A percentile compares a stretch with the other conserved stretches of the same genome.
These are phyloP conservation scores for Phallus indusiatus DNA, from an alignment of 768 basidiomycete genomes.

Conservation along the genomic window DNA sequence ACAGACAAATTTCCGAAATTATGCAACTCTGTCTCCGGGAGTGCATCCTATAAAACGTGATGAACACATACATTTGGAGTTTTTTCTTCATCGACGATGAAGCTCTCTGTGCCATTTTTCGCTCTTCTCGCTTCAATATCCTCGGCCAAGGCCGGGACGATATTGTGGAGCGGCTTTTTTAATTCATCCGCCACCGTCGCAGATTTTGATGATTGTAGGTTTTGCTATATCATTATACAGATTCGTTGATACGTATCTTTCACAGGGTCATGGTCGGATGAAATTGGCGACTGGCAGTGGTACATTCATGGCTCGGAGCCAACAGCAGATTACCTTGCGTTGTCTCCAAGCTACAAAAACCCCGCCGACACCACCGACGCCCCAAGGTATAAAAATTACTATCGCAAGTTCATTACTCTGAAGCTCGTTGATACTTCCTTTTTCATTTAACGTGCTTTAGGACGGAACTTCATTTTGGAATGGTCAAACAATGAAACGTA, in stretches of 20 bases:
- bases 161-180: slow-evolving; percentile 48
- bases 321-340: slow-evolving; percentile 44
- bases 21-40: not conserved
- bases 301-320: slow-evolving; percentile 46
- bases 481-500: slow-evolving; percentile 36
- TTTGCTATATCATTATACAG: not conserved
- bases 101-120: not conserved
- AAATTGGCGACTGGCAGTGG: slow-evolving; percentile 51
- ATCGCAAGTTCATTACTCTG: slow-evolving; percentile 21
- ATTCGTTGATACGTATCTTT: not conserved
- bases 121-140: slow-evolving; percentile 16
- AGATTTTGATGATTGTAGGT: slow-evolving; percentile 32
- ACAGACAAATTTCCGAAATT: not conserved
- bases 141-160: slow-evolving; percentile 35
- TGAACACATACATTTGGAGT: not conserved
- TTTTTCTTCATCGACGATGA: not conserved
- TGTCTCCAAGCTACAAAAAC: slow-evolving; percentile 46
- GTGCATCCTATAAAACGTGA: not conserved
- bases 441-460: slow-evolving; percentile 3
- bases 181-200: slow-evolving; percentile 34
- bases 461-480: slow-evolving; percentile 49
- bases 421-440: not conserved
- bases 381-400: slow-evolving; percentile 42
- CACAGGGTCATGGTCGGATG: slow-evolving; percentile 46
- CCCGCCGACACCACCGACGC: slow-evolving; percentile 43